Evolutionary conservation across 1,284 basidiomycete species (phyloP), one percentile per base, ranked within the genome.

Genomic region (Ustilago trichophora): DNA sequence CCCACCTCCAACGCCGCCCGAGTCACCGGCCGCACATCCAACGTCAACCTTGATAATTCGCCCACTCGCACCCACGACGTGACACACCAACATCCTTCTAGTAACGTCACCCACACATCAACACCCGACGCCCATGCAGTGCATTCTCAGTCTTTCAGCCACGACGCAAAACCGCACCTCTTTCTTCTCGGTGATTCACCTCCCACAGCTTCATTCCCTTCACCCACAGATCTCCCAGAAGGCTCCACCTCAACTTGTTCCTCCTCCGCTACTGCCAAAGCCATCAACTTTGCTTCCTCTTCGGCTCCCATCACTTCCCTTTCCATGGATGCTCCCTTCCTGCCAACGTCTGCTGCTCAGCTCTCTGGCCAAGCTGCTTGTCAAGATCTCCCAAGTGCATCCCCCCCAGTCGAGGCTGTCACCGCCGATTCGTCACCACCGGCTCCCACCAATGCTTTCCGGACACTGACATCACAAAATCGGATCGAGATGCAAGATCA

Each of bases 211-310:
- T 54, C 38, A 33, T 38, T 44, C 22, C 24, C 56, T n/a, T 59
- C 49, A 1, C 49, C 48, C 19, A 26, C 44, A 6, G 33, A 59
- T 10, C 33, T 27, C 4, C 19, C 42, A 8, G 41, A 62, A 31
- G 33, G 32, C 9, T 45, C 50, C 15, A 32, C 46, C 6, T 62
- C 58, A n/a, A 46, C 51, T n/a, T 54, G 33, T 27, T 46, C 58
- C 16, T 54, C 51, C 7, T 27, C 36, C 15, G 21, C 54, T 24
- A 45, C n/a, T n/a, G n/a, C 50, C 31, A 49, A 54, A 13, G 18
- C 38, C 31, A 32, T 45, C 46, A 31, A 24, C 36, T 33, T 50
- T 25, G 51, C 46, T 35, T 43, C 50, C 29, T 16, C 37, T 25
- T n/a, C 25, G 3, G 26, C 7, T 6, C 8, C 29, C 6, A 12